phyloP scores from a whole-genome alignment of 805 yeast species.

The Candida maesae region DNA sequence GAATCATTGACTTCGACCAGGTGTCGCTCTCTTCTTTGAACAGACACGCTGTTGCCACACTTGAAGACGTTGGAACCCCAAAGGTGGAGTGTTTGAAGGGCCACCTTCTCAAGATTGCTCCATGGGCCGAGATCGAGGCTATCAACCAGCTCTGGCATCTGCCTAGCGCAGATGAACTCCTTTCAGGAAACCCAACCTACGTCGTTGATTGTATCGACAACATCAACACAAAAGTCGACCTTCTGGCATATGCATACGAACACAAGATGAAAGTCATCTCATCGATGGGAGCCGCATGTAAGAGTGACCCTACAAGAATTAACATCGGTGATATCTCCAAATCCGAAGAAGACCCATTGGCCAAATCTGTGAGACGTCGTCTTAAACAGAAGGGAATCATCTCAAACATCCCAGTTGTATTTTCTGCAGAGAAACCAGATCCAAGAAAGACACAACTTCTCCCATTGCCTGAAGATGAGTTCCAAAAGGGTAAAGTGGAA shows the following conservation, averaged over 20 bases:
- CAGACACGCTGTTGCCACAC: slow-evolving; percentile 91
- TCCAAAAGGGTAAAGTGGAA: slow-evolving; percentile 76
- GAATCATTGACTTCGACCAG: slow-evolving; percentile 93
- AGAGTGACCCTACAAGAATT: slow-evolving; percentile 90
- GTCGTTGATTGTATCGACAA: slow-evolving; percentile 96
- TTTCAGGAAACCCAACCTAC: slow-evolving; percentile 58
- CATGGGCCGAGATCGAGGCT: slow-evolving; percentile 88
- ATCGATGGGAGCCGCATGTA: slow-evolving; percentile 97
- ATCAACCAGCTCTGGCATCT: slow-evolving; percentile 73
- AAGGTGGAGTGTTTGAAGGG: slow-evolving; percentile 76
- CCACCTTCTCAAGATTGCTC: slow-evolving; percentile 74
- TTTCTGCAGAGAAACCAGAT: slow-evolving; percentile 95
- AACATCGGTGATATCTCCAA: slow-evolving; percentile 84
- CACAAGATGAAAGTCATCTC: slow-evolving; percentile 67
- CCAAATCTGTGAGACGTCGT: slow-evolving; percentile 81
- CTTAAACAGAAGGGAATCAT: slow-evolving; percentile 75
- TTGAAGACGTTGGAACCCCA: slow-evolving; percentile 87
- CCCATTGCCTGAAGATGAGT: slow-evolving; percentile 81
- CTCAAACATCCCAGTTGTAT: slow-evolving; percentile 79
- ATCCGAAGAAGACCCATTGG: slow-evolving; percentile 92
- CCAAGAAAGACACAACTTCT: slow-evolving; percentile 85
- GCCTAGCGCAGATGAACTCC: slow-evolving; percentile 58
- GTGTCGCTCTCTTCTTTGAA: slow-evolving; percentile 88
- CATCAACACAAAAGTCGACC: slow-evolving; percentile 93
- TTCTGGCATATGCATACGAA: slow-evolving; percentile 67